These are phyloP conservation scores for Seiridium cupressi DNA, from an alignment of 2,329 filamentous ascomycete species.

Conservation along the genomic window DNA sequence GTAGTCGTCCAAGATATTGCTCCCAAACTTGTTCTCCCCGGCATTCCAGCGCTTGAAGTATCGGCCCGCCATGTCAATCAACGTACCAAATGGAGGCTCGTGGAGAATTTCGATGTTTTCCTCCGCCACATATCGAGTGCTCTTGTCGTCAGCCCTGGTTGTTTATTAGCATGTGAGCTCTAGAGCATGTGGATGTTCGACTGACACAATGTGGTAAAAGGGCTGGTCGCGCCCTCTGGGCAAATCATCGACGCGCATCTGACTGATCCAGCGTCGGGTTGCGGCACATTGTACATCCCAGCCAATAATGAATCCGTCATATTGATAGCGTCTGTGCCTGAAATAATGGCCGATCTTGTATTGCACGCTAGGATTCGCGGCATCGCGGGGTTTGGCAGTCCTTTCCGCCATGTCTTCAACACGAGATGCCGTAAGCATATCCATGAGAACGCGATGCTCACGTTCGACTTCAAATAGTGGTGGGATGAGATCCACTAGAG, in stretches of 20 bases:
- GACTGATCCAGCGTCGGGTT: constrained; percentile 58
- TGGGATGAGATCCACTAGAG: constrained; percentile 3
- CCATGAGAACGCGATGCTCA: not conserved
- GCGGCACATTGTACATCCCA: constrained; percentile 46
- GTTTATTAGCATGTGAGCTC: not conserved
- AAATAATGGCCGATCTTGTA: constrained; percentile 60
- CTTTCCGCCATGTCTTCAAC: not conserved
- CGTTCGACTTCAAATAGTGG: not conserved
- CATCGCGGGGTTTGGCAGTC: not conserved
- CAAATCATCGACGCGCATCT: constrained; percentile 60
- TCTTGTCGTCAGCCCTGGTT: constrained; percentile 52
- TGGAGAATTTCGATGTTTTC: constrained; percentile 57
- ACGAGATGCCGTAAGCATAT: not conserved
- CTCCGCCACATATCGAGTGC: constrained; percentile 63
- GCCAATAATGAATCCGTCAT: constrained; percentile 61
- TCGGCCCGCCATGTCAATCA: constrained; percentile 55
- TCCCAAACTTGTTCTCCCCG: constrained; percentile 50
- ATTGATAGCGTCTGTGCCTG: constrained; percentile 58
- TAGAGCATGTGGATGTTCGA: not conserved
- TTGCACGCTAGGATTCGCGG: constrained; percentile 9
- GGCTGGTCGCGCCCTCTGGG: constrained; percentile 57
- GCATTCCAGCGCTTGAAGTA: constrained; percentile 65
- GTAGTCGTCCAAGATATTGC: constrained; percentile 65
- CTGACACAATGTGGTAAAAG: constrained; percentile 62
- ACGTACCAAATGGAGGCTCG: constrained; percentile 38